Conservation (phyloP, 164 flowering plant species). For the Vitis labrusca region DNA sequence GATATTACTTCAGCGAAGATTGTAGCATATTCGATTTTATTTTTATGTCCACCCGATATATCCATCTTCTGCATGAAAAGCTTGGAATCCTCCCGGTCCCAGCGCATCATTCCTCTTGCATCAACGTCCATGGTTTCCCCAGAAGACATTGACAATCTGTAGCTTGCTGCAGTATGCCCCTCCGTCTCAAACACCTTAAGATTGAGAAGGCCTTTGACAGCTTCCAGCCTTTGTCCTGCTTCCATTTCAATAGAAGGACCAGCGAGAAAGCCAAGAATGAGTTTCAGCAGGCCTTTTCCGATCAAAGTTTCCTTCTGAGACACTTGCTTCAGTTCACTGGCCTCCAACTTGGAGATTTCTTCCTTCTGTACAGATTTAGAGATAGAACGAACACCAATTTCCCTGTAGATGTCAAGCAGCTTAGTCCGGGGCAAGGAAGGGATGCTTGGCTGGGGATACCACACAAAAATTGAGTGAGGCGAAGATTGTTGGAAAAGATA, state of each 20-base stretch:
- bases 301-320: constrained; percentile 21
- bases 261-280: constrained; percentile 56
- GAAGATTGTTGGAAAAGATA: constrained; percentile 40
- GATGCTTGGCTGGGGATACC: constrained; percentile 54
- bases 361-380: constrained; percentile 47
- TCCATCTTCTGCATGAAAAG: constrained; percentile 43
- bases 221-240: constrained; percentile 35
- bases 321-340: constrained; percentile 19
- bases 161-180: constrained; percentile 37
- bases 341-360: constrained; percentile 21
- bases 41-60: constrained; percentile 24
- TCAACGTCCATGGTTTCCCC: constrained; percentile 25
- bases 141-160: constrained; percentile 34
- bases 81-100: constrained; percentile 52
- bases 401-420: constrained; percentile 39
- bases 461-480: constrained; percentile 43
- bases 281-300: constrained; percentile 33
- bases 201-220: constrained; percentile 34
- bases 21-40: constrained; percentile 46
- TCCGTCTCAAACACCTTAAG: constrained; percentile 35
- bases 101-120: constrained; percentile 41
- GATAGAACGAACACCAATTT: constrained; percentile 49
- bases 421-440: constrained; percentile 31
- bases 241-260: constrained; percentile 37
- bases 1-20: constrained; percentile 51